Evolutionary conservation across 2,329 filamentous ascomycete genomes (phyloP).

Genomic region (Phaeoacremonium minimum): DNA sequence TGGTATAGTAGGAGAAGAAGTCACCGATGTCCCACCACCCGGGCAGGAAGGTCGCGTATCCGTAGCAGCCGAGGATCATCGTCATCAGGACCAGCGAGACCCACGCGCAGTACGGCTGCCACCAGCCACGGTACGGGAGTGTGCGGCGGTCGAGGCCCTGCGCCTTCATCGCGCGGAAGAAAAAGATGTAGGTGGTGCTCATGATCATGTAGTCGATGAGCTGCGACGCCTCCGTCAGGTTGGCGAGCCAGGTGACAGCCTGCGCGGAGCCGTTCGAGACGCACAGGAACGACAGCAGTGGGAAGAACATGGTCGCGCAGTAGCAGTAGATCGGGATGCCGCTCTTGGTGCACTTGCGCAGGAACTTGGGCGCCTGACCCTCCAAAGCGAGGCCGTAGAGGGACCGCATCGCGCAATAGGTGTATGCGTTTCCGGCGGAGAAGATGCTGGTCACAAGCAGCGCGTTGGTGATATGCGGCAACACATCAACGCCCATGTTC

Average conservation of each 20-base stretch:
- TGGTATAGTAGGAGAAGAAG: conserved; percentile 46
- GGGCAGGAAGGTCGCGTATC: conserved; percentile 37
- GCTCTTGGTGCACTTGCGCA: conserved; percentile 53
- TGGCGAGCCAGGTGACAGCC: conserved; percentile 43
- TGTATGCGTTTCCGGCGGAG: conserved; percentile 11
- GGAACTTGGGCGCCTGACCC: conserved; percentile 24
- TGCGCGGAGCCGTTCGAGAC: conserved; percentile 10
- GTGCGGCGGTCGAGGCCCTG: conserved; percentile 29
- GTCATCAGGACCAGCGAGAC: conserved; percentile 37
- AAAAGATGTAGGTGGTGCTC: conserved; percentile 9
- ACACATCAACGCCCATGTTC: conserved; percentile 44
- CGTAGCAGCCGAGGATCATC: conserved; percentile 45
- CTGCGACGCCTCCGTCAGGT: conserved; percentile 51
- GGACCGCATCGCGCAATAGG: conserved; percentile 11
- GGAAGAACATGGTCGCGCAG: conserved; percentile 46
- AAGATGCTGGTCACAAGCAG: conserved; percentile 20
- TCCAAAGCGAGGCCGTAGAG: conserved; percentile 11
- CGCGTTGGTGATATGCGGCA: conserved; percentile 56
- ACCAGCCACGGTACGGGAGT: conserved; percentile 56
- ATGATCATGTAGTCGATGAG: conserved; percentile 58
- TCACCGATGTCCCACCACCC: conserved; percentile 21
- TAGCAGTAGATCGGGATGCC: conserved; percentile 61
- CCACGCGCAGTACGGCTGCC: conserved; percentile 55
- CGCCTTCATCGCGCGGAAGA: conserved; percentile 8
- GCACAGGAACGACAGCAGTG: conserved; percentile 28